Evolutionary conservation across 495 filamentous ascomycete species (phyloP), one percentile per base, ranked within the genome.

Genomic region (Hypoxylon perforatum): DNA sequence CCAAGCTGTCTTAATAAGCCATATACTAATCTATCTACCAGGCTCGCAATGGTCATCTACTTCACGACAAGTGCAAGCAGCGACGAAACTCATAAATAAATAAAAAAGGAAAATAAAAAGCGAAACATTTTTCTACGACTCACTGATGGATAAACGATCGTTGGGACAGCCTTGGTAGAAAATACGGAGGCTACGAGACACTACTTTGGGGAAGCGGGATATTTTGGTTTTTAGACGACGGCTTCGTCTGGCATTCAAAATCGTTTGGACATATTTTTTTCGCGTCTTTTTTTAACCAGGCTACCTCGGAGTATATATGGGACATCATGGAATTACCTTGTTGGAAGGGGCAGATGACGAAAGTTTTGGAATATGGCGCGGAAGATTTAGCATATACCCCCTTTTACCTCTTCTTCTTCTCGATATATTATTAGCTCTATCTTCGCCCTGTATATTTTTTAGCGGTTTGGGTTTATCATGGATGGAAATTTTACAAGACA

Each of bases 41-140:
- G 30, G 93, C 93, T 22, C 85, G 93, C 25, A 96, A 96, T 74
- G 93, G 93, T 12, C 93, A 97, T 71, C 78, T 96, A 73, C 83
- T 87, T 14, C 91, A 96, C 75, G 93, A 93, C 68, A 97, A 97
- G 76, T 97, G 93, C 81, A 96, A 95, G 78, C 81, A 81, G 63
- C 77, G 85, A 63, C 74, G 84, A 63, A 82, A 77, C 67, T 73
- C 64, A 46, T 77, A 61, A 75, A 63, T 62, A 36, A 30, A 30
- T 5, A 51, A 46, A 28, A 45, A 11, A 48, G 11, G 19, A 53
- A 60, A 60, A 63, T 14, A 46, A 47, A 42, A 50, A 28, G 30
- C 38, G 47, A 44, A 36, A 28, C 23, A 1, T 33, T 33, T 59
- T 60, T 57, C 28, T 54, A 65, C 52, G 57, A 64, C 57, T 61